Base-by-base conservation (phyloP, 306 rosid genomes). In the Fragaria ananassa region DNA sequence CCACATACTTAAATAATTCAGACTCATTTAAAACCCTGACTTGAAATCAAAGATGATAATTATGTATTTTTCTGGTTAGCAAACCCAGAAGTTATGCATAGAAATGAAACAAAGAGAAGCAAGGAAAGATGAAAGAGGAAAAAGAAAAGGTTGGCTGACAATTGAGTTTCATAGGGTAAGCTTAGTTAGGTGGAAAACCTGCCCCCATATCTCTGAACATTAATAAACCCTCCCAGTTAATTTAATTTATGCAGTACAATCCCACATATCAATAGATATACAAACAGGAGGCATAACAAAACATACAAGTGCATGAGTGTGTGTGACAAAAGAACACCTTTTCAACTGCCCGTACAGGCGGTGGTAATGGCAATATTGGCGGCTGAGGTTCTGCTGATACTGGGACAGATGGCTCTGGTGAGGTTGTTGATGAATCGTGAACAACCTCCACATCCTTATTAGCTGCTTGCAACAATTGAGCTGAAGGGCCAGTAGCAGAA, bases 371-470 rank as follows among this genome's bases (percentile, higher is more conserved):
- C 81, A 94, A 83, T 81, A 92, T 89, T 61, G 97, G 96, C 14
- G 94, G 93, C 80, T 88, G 93, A 57, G 84, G 65, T 82, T 86
- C 96, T 19, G 94, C 63, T 27, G 88, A 78, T 77, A 83, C 84
- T 37, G 89, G 79, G 45, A 77, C 53, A 45, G 85, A 71, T 47
- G 66, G 82, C 69, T 89, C 91, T 18, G 85, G 76, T 64, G 90
- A 60, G 70, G 31, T 65, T 71, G 91, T 61, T 14, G 93, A 84
- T 45, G 90, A 85, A 71, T 82, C 88, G 71, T 86, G 89, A 84
- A 94, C 87, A 68, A 90, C 93, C 76, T 94, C 97, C 74, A 91
- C 95, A 79, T 91, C 93, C 86, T 89, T 90, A 49, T 87, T 93
- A 60, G 88, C 78, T 21, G 84, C 76, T 75, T 85, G 96, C 34